Evolutionary conservation across 108 stramenopile species (phyloP).

Genomic region (Poteriospumella lacustris): DNA sequence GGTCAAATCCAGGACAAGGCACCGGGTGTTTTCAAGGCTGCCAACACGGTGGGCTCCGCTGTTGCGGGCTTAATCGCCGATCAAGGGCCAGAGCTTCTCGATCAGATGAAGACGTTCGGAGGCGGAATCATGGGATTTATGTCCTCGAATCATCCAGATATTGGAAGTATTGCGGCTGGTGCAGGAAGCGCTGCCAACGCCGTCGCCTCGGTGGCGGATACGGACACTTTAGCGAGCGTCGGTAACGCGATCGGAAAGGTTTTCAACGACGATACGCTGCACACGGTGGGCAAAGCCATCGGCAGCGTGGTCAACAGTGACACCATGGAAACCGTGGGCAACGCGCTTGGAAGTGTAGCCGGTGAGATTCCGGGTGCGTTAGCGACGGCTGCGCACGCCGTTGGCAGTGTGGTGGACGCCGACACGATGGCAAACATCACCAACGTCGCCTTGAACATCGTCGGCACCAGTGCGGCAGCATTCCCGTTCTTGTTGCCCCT

Average conservation of each 20-base stretch:
- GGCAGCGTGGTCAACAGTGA: background rate
- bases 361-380: too few relatives aligned
- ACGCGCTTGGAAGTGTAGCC: too few relatives aligned
- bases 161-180: background rate
- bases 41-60: background rate
- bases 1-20: background rate
- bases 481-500: conserved; percentile 13
- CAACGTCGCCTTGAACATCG: background rate
- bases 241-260: background rate
- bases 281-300: background rate
- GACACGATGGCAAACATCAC: background rate
- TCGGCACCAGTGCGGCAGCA: background rate
- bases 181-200: background rate
- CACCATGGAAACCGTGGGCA: too few relatives aligned
- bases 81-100: background rate
- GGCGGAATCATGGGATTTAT: background rate
- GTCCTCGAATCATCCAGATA: too few relatives aligned
- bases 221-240: background rate
- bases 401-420: background rate
- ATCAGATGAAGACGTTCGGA: background rate
- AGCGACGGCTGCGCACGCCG: background rate
- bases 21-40: background rate
- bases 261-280: background rate
- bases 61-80: background rate
- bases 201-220: background rate